Evolutionary conservation across 306 rosid species (phyloP), one percentile per base, ranked within the genome.

Genomic region (Dicorynia guianensis): DNA sequence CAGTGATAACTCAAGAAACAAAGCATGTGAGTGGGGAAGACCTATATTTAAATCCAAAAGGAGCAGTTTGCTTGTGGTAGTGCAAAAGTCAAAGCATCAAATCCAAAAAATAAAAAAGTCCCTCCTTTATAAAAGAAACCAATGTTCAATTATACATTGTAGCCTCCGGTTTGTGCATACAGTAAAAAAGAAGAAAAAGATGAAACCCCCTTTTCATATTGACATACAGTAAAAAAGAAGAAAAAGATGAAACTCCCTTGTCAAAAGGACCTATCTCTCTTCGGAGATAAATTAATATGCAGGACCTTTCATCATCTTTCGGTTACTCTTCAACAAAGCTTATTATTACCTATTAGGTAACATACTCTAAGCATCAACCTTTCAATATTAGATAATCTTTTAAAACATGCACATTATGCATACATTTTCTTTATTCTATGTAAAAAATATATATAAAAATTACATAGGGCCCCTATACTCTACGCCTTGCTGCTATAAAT

Each of bases 21-120:
- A 89, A 75, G 87, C 98, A 94, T 88, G 98, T 92, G 97, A 80
- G 98, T 88, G 92, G 93, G 93, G 93, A 57, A 82, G 85, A 83
- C 85, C 84, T 77, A 87, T 86, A 97, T 90, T 90, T 76, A 78
- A 83, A 84, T 88, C 86, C 89, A 81, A 88, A 94, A 88, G 86
- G 89, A 90, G 83, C 80, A 84, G 93, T 88, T 87, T 84, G 80
- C 81, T 72, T 79, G 87, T 77, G 87, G 77, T 65, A 86, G 85
- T 85, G 85, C 89, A 84, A 81, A 91, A 88, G 93, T 94, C 98
- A 94, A 89, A 80, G 93, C 89, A 87, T 89, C 93, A 91, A 86
- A 85, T 85, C 91, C 86, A 67, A 70, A 83, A 86, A 64, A 83
- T 84, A 34, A 82, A 85, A 87, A 87, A 83, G 76, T 71, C 36